phyloP scores from a whole-genome alignment of 202 grass and related monocot species.

The Dendrocalamus latiflorus region DNA sequence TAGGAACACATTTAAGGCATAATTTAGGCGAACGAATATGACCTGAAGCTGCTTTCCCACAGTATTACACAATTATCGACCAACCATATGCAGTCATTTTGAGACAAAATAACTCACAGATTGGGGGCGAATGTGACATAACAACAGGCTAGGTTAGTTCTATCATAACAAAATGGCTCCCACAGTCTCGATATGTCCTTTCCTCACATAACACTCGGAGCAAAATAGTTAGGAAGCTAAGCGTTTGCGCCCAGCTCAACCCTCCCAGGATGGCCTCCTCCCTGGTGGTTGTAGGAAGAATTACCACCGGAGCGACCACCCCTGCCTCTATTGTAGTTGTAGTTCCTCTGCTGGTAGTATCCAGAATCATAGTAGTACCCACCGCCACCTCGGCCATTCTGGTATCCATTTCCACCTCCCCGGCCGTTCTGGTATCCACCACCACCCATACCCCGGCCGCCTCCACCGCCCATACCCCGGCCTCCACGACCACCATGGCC shows the following conservation, averaged over 20 bases:
- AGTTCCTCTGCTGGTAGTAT: constrained; percentile 49
- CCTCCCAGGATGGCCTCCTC: constrained; percentile 24
- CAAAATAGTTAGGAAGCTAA: constrained; percentile 43
- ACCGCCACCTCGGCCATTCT: constrained; percentile 38
- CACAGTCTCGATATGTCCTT: neutral
- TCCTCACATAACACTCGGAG: constrained; percentile 15
- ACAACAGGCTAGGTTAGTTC: constrained; percentile 58
- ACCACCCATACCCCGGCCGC: too few relatives aligned
- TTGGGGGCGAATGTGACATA: constrained; percentile 17
- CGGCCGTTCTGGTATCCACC: constrained; percentile 45
- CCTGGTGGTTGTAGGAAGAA: constrained; percentile 40
- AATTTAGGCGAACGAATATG: neutral
- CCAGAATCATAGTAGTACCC: constrained; percentile 36
- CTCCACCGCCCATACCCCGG: constrained; percentile 19
- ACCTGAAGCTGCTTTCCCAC: constrained; percentile 16
- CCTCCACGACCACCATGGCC: constrained; percentile 49
- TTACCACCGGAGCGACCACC: constrained; percentile 46
- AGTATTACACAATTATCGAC: constrained; percentile 31
- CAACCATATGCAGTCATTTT: constrained; percentile 43
- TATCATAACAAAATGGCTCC: constrained; percentile 60
- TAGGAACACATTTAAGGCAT: neutral
- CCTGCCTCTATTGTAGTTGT: constrained; percentile 46
- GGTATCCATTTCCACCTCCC: constrained; percentile 33
- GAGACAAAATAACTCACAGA: constrained; percentile 38
- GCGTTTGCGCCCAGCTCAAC: constrained; percentile 55